Evolutionary conservation across 2,329 filamentous ascomycete species (phyloP).

Genomic region (Fusarium sulawesiense): DNA sequence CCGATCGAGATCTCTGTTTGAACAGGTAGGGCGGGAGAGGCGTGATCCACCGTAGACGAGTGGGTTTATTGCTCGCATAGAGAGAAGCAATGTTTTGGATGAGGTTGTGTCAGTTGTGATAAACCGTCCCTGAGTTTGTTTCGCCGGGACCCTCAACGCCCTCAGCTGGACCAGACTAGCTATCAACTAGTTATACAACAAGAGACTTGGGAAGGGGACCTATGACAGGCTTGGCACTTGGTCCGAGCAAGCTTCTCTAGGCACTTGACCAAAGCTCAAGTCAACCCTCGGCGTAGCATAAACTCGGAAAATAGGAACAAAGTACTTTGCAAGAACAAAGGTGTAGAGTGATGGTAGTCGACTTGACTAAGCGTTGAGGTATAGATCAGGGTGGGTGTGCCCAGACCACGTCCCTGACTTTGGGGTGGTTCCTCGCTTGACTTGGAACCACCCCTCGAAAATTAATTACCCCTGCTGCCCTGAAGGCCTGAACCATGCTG

Average conservation of each 20-base stretch:
- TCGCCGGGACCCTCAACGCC: constrained; percentile 36
- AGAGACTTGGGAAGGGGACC: constrained; percentile 5
- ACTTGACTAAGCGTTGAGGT: constrained; percentile 16
- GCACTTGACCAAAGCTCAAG: constrained; percentile 20
- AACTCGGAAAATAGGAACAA: constrained; percentile 11
- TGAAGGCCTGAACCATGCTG: constrained; percentile 25
- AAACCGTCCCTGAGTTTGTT: constrained; percentile 39
- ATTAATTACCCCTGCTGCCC: background rate
- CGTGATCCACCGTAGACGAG: constrained; percentile 41
- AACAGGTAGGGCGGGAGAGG: constrained; percentile 47
- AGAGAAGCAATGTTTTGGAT: constrained; percentile 34
- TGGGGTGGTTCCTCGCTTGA: constrained; percentile 3
- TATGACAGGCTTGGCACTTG: constrained; percentile 22
- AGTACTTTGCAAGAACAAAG: constrained; percentile 27
- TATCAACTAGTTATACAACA: constrained; percentile 34
- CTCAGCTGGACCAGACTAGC: constrained; percentile 28
- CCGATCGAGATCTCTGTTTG: constrained; percentile 45
- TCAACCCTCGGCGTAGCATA: constrained; percentile 1
- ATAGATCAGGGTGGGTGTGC: constrained; percentile 17
- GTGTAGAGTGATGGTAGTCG: constrained; percentile 1
- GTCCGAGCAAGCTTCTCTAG: constrained; percentile 6
- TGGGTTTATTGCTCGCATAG: constrained; percentile 45
- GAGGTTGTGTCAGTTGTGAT: constrained; percentile 38
- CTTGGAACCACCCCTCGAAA: constrained; percentile 21
- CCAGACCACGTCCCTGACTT: constrained; percentile 16